Evolutionary conservation across 306 rosid species (phyloP).

Genomic region (Casuarina glauca): DNA sequence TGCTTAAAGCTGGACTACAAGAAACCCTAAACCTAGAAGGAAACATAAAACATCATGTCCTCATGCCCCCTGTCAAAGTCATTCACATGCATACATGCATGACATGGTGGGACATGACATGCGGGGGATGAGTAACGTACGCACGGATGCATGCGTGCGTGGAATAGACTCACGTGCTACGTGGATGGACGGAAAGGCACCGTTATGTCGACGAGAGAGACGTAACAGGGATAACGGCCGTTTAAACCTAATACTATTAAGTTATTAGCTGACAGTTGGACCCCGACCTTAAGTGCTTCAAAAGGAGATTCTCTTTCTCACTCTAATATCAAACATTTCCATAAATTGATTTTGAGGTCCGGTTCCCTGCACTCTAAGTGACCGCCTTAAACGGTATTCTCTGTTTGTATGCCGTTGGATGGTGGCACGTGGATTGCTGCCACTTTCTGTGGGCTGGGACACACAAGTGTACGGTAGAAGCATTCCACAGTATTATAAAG

Average conservation of each 20-base stretch:
- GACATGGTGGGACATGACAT: not conserved
- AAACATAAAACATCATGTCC: slow-evolving; percentile 21
- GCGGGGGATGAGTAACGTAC: not conserved
- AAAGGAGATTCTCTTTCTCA: slow-evolving; percentile 34
- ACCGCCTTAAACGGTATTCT: not conserved
- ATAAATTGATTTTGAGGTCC: slow-evolving; percentile 14
- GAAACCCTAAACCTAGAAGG: slow-evolving; percentile 34
- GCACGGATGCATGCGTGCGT: slow-evolving; percentile 24
- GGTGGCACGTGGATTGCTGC: not conserved
- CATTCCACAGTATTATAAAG: not conserved
- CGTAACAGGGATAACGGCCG: slow-evolving; percentile 31
- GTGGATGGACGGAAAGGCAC: slow-evolving; percentile 32
- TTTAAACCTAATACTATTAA: slow-evolving; percentile 27
- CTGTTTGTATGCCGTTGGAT: not conserved
- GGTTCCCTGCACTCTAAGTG: not conserved
- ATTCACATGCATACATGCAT: not conserved
- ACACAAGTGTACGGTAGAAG: not conserved
- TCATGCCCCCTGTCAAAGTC: slow-evolving; percentile 21
- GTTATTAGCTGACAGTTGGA: slow-evolving; percentile 37
- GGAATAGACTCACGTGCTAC: slow-evolving; percentile 25
- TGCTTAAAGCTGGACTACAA: not conserved
- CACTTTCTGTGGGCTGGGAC: too few relatives aligned
- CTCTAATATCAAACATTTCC: not conserved
- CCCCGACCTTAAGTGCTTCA: slow-evolving; percentile 26
- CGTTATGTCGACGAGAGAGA: slow-evolving; percentile 16